These are phyloP conservation scores for Tubosaeta brunneosetosa DNA, from an alignment of 768 basidiomycete species.

Conservation along the genomic window DNA sequence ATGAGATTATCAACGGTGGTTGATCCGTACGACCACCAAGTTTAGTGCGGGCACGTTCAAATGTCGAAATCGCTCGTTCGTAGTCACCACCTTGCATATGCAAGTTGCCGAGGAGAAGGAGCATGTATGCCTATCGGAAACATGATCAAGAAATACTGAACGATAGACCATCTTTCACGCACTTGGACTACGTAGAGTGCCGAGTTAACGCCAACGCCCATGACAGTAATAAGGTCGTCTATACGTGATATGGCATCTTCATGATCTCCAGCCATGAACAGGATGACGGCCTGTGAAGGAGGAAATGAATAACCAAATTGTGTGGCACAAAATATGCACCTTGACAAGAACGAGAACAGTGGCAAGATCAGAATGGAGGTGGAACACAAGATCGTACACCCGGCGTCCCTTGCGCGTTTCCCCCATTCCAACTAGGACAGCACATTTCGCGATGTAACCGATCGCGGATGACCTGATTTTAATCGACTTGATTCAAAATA, in stretches of 20 bases:
- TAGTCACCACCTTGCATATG: no score
- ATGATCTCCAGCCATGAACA: conserved; percentile 5
- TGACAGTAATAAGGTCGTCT: not conserved
- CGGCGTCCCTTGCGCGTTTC: not conserved
- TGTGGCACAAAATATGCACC: not conserved
- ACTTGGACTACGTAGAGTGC: not conserved
- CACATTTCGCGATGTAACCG: not conserved
- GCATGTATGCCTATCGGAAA: no score
- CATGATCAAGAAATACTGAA: no score
- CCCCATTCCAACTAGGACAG: not conserved
- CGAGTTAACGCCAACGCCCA: not conserved
- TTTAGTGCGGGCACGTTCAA: no score
- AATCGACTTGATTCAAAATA: no score
- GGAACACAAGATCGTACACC: not conserved
- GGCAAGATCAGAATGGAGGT: not conserved
- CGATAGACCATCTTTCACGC: no score
- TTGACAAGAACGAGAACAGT: not conserved
- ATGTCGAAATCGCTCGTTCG: no score
- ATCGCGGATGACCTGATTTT: no score
- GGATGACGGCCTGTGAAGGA: not conserved
- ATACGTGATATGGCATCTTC: conserved; percentile 2
- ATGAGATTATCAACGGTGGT: no score
- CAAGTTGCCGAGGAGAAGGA: no score
- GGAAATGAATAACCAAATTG: not conserved
- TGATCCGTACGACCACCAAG: no score